These are phyloP conservation scores for Coemansia sp. DNA, from an alignment of 192 early-diverging fungal species.

Conservation along the genomic window DNA sequence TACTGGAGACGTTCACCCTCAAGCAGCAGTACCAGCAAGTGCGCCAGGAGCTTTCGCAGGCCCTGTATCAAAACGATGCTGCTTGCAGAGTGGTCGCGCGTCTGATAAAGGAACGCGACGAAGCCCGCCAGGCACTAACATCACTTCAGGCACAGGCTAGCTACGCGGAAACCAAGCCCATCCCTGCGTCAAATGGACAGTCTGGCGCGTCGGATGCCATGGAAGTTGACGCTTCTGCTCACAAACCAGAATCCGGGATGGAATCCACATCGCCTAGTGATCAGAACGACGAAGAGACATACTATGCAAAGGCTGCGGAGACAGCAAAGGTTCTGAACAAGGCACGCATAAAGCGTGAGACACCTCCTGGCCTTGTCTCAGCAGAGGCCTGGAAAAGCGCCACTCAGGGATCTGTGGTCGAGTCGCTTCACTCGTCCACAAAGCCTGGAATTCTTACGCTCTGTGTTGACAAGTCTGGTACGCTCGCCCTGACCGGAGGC, in stretches of 20 bases:
- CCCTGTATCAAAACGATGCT: constrained; percentile 95
- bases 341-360: constrained; percentile 78
- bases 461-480: constrained; percentile 56
- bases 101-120: constrained; percentile 85
- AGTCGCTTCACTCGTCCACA: constrained; percentile 71
- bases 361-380: constrained; percentile 65
- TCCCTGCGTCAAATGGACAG: neutral
- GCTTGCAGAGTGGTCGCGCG: constrained; percentile 92
- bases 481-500: constrained; percentile 73
- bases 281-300: constrained; percentile 16
- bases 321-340: constrained; percentile 58
- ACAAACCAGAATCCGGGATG: neutral
- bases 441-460: constrained; percentile 63
- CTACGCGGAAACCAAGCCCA: neutral
- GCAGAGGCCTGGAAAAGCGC: constrained; percentile 65
- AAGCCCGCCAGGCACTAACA: constrained; percentile 63
- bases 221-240: constrained; percentile 20
- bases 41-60: constrained; percentile 88
- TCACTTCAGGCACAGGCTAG: constrained; percentile 19
- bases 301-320: constrained; percentile 29
- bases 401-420: constrained; percentile 45
- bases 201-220: constrained; percentile 7
- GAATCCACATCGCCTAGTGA: neutral
- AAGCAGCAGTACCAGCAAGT: constrained; percentile 89
- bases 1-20: constrained; percentile 90